These are phyloP conservation scores for Artemisia tridentata DNA, from an alignment of 129 eudicot species.

Conservation along the genomic window DNA sequence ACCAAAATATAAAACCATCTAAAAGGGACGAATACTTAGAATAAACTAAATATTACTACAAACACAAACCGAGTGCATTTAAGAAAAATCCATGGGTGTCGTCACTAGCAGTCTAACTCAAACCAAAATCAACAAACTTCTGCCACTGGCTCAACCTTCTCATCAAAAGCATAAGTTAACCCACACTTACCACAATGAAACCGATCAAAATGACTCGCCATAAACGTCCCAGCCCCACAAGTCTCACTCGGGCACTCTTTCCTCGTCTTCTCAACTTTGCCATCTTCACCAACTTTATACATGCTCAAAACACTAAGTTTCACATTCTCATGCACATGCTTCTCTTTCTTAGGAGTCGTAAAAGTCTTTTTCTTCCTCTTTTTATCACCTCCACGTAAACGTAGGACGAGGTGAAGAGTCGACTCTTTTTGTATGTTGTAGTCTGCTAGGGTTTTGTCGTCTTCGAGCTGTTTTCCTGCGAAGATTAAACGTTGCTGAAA, in stretches of 20 bases:
- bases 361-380: conserved; percentile 64
- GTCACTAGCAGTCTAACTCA: too few species aligned
- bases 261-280: conserved; percentile 44
- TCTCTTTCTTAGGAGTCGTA: conserved; percentile 58
- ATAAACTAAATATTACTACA: too few species aligned
- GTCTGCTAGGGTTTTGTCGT: conserved; percentile 44
- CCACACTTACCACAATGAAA: conserved; percentile 63
- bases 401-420: conserved; percentile 51
- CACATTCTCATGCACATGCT: conserved; percentile 52
- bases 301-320: conserved; percentile 42
- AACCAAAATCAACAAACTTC: not conserved
- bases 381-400: conserved; percentile 53
- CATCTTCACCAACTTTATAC: conserved; percentile 44
- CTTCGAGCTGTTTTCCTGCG: conserved; percentile 46
- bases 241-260: conserved; percentile 44
- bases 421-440: conserved; percentile 67
- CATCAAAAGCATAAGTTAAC: conserved; percentile 45
- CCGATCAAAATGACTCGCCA: conserved; percentile 57
- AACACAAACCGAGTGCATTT: too few species aligned
- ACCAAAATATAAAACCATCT: too few species aligned
- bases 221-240: conserved; percentile 51
- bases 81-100: not conserved
- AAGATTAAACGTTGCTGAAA: conserved; percentile 39
- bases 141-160: conserved; percentile 26
- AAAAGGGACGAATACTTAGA: too few species aligned